Conservation (phyloP, 2,329 filamentous ascomycete genomes). For the Talaromyces sp. region DNA sequence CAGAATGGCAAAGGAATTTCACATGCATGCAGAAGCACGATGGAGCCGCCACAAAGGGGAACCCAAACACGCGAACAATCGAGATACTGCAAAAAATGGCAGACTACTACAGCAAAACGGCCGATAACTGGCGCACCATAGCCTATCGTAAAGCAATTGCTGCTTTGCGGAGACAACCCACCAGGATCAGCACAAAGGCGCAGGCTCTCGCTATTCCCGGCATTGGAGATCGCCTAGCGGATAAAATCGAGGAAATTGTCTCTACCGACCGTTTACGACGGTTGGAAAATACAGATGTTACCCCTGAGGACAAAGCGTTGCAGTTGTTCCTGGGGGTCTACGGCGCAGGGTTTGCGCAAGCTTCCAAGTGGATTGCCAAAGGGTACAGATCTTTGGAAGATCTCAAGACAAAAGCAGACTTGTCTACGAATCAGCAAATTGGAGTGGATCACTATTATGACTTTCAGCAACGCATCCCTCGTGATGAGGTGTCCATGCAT, state of each 20-base stretch:
- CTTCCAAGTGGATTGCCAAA: conserved; percentile 69
- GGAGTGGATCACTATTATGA: conserved; percentile 78
- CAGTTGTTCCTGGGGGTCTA: conserved; percentile 74
- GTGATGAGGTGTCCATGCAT: conserved; percentile 68
- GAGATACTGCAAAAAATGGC: conserved; percentile 73
- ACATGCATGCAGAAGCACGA: conserved; percentile 58
- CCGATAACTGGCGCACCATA: conserved; percentile 70
- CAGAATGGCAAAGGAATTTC: conserved; percentile 43
- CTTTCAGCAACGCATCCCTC: conserved; percentile 72
- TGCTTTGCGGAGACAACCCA: conserved; percentile 63
- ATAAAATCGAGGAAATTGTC: conserved; percentile 87
- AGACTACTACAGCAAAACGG: conserved; percentile 68
- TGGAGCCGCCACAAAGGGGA: conserved; percentile 40
- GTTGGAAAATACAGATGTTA: conserved; percentile 65
- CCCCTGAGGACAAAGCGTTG: conserved; percentile 62
- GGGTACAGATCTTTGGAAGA: conserved; percentile 74
- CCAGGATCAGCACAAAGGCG: conserved; percentile 62
- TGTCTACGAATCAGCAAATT: conserved; percentile 67
- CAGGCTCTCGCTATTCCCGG: conserved; percentile 64
- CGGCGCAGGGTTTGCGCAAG: conserved; percentile 66
- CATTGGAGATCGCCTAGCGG: conserved; percentile 68
- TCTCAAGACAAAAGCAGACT: conserved; percentile 54
- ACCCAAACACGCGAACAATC: conserved; percentile 73
- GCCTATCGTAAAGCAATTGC: conserved; percentile 74
- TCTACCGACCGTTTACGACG: conserved; percentile 66